A percentile compares a stretch with the other conserved stretches of the same genome.
These are phyloP conservation scores for Mycena epipterygia DNA, from an alignment of 768 basidiomycete genomes.

Conservation along the genomic window DNA sequence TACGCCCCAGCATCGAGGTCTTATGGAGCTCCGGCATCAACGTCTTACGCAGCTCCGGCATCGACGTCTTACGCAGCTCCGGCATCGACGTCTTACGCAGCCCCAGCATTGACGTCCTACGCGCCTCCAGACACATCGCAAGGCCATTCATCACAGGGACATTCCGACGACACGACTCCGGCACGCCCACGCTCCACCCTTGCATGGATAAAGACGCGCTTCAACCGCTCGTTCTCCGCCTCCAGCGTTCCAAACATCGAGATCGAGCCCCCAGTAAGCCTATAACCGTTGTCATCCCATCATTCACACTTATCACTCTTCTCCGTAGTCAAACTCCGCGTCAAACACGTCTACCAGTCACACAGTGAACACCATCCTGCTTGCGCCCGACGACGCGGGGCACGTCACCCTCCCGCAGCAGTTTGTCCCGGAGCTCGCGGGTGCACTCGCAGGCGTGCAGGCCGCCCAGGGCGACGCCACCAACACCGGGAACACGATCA, in stretches of 20 bases:
- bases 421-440: constrained; percentile 21
- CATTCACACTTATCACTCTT: neutral
- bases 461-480: neutral
- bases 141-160: neutral
- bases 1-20: no score
- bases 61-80: no score
- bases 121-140: neutral
- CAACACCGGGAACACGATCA: constrained; percentile 35
- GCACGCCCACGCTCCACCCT: constrained; percentile 37
- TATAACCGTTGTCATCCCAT: neutral
- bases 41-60: no score
- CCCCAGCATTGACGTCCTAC: neutral
- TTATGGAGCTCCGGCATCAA: no score
- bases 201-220: constrained; percentile 42
- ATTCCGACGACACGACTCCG: neutral
- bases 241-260: constrained; percentile 57
- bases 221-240: constrained; percentile 48
- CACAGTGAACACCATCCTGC: constrained; percentile 53
- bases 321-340: constrained; percentile 54
- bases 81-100: no score
- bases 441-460: constrained; percentile 10
- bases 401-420: constrained; percentile 39
- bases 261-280: constrained; percentile 62
- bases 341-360: constrained; percentile 49
- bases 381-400: constrained; percentile 58